Evolutionary conservation across 352 stramenopile genomes (phyloP), one percentile per base, ranked within the genome.

Genomic region (Pythium oligandrum): DNA sequence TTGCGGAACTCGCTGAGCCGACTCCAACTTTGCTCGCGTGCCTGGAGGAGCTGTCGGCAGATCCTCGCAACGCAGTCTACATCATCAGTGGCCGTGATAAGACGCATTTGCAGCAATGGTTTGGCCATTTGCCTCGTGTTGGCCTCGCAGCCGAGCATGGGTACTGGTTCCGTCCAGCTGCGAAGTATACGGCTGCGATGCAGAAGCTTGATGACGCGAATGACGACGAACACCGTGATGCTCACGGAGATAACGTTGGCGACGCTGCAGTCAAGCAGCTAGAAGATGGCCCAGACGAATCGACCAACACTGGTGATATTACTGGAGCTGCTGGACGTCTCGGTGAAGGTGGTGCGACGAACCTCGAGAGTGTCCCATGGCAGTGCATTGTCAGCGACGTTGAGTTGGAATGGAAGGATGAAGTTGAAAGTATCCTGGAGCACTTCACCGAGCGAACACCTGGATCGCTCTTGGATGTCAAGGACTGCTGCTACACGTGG

Each of bases 401-500:
- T 36, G 82, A 93, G 45, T 61, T 90, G 10, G 75, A 88, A 39
- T 93, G 82, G 82, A 67, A 68, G 1, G 74, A 83, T 40, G 79
- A 93, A 68, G 79, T 93, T 10, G 78, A 90, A 61, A 78, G 73
- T 30, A 93, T 94, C 34, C 64, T 95, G 57, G 78, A 95, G 53
- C 82, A 90, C 52, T 95, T 94, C 48, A 95, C 85, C 0, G 85
- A 93, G 61, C 79, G 85, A 17, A 95, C 86, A 37, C 86, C 86
- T n/a, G 85, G 86, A 3, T 92, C 82, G 10, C 55, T 93, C 11
- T 48, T 95, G 57, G 86, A 95, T 40, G 66, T 83, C 36, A 95
- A 95, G 49, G 83, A 95, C 55, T 93, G 83, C 53, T 86, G 70
- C 54, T 89, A 93, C 60, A 93, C 83, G 40, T 95, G 85, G 85